These are phyloP conservation scores for Chlorella sp. DNA, from an alignment of 139 green algal genomes.

Conservation along the genomic window DNA sequence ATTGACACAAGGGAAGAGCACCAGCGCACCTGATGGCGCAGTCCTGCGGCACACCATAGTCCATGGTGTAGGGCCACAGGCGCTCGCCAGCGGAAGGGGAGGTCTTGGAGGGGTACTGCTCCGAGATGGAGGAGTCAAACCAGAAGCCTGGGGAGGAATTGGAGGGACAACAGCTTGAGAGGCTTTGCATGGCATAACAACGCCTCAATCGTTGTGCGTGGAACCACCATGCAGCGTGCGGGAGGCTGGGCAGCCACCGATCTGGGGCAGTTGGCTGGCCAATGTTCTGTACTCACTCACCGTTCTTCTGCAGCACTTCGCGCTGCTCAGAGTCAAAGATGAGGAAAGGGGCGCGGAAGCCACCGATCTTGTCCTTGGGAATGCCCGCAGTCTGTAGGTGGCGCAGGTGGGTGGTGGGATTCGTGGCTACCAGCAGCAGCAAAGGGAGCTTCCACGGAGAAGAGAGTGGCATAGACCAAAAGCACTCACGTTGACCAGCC, in stretches of 20 bases:
- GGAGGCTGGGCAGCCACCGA: no score
- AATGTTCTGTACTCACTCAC: no score
- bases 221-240: no score
- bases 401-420: not conserved
- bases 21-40: not conserved
- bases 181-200: no score
- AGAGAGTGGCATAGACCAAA: no score
- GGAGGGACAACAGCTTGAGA: no score
- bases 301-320: slow-evolving; percentile 22
- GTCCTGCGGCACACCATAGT: slow-evolving; percentile 39
- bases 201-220: no score
- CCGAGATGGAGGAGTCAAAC: slow-evolving; percentile 41
- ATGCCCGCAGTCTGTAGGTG: slow-evolving; percentile 15
- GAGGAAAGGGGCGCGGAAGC: slow-evolving; percentile 44
- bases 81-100: slow-evolving; percentile 12
- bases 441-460: no score
- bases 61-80: slow-evolving; percentile 49
- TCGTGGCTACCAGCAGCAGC: not conserved
- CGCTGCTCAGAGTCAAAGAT: slow-evolving; percentile 24
- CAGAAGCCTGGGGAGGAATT: slow-evolving; percentile 10
- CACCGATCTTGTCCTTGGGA: slow-evolving; percentile 23
- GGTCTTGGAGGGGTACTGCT: slow-evolving; percentile 35
- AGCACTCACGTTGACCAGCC: slow-evolving; percentile 9
- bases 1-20: not conserved
- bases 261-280: no score